These are phyloP conservation scores for Rubus idaeus DNA, from an alignment of 306 rosid genomes.

Conservation along the genomic window DNA sequence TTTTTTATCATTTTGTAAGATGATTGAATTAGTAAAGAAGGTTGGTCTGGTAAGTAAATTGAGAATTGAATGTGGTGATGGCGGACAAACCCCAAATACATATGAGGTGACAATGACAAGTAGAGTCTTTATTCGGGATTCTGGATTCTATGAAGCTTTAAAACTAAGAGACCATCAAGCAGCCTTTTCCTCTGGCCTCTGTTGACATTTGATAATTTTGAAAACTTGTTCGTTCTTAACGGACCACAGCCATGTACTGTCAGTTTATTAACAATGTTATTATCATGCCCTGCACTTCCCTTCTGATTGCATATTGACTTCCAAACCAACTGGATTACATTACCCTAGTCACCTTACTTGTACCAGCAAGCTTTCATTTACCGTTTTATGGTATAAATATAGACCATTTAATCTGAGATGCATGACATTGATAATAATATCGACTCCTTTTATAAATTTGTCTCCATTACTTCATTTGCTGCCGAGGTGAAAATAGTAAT, in stretches of 20 bases:
- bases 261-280: background rate
- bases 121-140: background rate
- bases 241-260: too few relatives aligned
- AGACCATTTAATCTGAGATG: background rate
- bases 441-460: background rate
- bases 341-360: background rate
- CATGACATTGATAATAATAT: background rate
- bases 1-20: background rate
- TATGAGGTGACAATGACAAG: background rate
- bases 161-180: background rate
- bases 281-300: background rate
- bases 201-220: too few relatives aligned
- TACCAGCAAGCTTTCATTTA: background rate
- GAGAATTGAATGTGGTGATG: background rate
- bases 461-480: background rate
- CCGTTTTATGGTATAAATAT: background rate
- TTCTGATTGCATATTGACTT: background rate
- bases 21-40: background rate
- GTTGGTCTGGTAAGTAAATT: background rate
- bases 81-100: background rate
- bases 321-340: background rate
- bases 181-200: too few relatives aligned
- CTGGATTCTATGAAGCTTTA: background rate
- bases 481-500: background rate
- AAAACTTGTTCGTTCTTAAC: too few relatives aligned